A percentile compares a stretch with the other conserved stretches of the same genome.
These are phyloP conservation scores for Diaporthe nobilis DNA, from an alignment of 2,329 filamentous ascomycete species.

Conservation along the genomic window DNA sequence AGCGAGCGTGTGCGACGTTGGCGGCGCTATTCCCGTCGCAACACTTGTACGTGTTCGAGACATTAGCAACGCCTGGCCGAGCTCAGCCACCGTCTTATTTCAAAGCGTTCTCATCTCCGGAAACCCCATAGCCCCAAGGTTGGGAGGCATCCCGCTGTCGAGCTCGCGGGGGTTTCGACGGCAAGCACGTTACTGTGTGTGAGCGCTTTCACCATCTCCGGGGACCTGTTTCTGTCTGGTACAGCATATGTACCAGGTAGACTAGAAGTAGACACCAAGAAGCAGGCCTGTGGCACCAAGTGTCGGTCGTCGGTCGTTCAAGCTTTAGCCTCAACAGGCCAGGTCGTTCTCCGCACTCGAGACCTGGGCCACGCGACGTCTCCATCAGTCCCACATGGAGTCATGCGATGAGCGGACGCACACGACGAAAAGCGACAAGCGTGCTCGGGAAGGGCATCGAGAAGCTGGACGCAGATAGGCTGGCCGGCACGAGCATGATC, in stretches of 20 bases:
- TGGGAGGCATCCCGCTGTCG: background rate
- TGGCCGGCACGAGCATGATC: constrained; percentile 7
- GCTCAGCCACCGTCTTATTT: constrained; percentile 33
- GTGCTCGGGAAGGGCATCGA: constrained; percentile 20
- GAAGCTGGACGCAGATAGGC: constrained; percentile 30
- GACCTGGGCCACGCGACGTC: constrained; percentile 34
- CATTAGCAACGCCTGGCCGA: background rate
- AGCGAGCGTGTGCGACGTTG: constrained; percentile 28
- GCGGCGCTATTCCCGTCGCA: constrained; percentile 30
- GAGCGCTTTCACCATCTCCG: background rate
- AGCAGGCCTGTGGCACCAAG: constrained; percentile 1
- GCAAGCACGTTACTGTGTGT: background rate
- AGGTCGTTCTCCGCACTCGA: constrained; percentile 34
- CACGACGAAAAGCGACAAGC: constrained; percentile 35
- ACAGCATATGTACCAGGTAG: background rate
- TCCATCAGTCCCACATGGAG: constrained; percentile 38
- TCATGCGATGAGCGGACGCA: constrained; percentile 38
- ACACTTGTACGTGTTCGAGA: constrained; percentile 24
- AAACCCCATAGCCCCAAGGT: background rate
- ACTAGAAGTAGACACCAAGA: background rate
- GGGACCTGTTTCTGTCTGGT: background rate
- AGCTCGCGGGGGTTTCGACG: background rate
- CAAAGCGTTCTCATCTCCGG: constrained; percentile 22
- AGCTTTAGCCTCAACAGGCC: constrained; percentile 35
- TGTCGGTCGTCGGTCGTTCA: constrained; percentile 28